These are phyloP conservation scores for Alternaria novae-zelandiae DNA, from an alignment of 2,329 filamentous ascomycete species.

Conservation along the genomic window DNA sequence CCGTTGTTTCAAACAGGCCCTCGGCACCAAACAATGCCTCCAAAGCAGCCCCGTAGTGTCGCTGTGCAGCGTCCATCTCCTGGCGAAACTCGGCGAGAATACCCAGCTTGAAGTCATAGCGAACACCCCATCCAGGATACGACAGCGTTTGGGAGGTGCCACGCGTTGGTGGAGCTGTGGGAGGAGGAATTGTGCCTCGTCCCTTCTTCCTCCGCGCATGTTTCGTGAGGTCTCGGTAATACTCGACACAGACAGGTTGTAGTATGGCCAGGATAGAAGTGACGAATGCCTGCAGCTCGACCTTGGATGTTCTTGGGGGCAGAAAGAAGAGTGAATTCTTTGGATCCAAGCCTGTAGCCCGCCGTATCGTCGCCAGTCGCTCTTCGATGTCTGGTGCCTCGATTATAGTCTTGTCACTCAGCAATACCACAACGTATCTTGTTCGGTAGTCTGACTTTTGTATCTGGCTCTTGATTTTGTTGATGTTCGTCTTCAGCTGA, in stretches of 20 bases:
- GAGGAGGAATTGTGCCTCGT: constrained; percentile 76
- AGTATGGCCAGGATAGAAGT: constrained; percentile 74
- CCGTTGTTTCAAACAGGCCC: constrained; percentile 80
- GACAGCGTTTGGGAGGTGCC: constrained; percentile 88
- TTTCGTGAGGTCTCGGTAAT: constrained; percentile 93
- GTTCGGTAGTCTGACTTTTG: constrained; percentile 77
- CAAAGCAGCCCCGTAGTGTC: constrained; percentile 87
- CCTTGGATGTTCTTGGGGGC: constrained; percentile 72
- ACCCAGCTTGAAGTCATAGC: constrained; percentile 93
- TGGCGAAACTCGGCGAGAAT: constrained; percentile 91
- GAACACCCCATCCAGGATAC: constrained; percentile 85
- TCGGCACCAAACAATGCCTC: constrained; percentile 82
- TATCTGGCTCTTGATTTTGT: constrained; percentile 73
- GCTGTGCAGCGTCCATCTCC: constrained; percentile 85
- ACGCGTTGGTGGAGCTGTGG: constrained; percentile 80
- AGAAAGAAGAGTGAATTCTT: constrained; percentile 84
- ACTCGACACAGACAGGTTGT: constrained; percentile 79
- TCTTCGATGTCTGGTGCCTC: constrained; percentile 70
- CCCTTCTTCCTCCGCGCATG: constrained; percentile 88
- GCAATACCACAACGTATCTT: constrained; percentile 76
- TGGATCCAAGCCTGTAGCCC: constrained; percentile 78
- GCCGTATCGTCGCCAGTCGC: constrained; percentile 78
- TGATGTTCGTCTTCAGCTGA: constrained; percentile 86
- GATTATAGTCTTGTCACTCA: constrained; percentile 72
- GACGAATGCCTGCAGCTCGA: constrained; percentile 76